Evolutionary conservation across 2,329 filamentous ascomycete genomes (phyloP).

Genomic region (Penicillium hordei): DNA sequence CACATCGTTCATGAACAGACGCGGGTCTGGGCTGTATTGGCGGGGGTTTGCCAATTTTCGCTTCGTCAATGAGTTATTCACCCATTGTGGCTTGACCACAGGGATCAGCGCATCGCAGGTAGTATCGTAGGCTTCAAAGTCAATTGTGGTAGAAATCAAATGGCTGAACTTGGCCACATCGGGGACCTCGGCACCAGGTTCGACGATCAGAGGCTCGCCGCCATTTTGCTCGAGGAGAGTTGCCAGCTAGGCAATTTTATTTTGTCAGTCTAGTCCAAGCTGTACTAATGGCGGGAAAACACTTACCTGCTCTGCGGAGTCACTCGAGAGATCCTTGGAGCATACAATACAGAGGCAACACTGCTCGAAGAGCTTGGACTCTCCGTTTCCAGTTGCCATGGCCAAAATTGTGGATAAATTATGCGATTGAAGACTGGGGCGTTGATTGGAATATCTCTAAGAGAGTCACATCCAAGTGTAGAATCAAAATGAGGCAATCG

Average conservation of each 20-base stretch:
- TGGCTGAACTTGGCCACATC: constrained; percentile 57
- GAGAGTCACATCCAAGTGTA: background rate
- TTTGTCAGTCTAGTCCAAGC: constrained; percentile 7
- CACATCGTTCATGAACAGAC: constrained; percentile 84
- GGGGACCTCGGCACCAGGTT: constrained; percentile 38
- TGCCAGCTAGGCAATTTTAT: constrained; percentile 42
- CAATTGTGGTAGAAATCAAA: constrained; percentile 73
- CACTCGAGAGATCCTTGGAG: constrained; percentile 41
- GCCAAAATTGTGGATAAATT: background rate
- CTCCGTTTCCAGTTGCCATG: constrained; percentile 32
- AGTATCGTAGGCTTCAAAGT: constrained; percentile 83
- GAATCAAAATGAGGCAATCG: background rate
- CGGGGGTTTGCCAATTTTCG: constrained; percentile 73
- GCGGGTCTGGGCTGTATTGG: constrained; percentile 85
- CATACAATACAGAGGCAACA: constrained; percentile 49
- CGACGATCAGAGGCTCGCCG: constrained; percentile 48
- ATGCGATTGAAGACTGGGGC: background rate
- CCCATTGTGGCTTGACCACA: constrained; percentile 80
- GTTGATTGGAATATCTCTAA: background rate
- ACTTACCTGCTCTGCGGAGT: constrained; percentile 44
- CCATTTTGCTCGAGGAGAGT: constrained; percentile 50
- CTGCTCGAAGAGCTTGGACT: constrained; percentile 45
- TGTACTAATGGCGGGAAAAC: background rate
- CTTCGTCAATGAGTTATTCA: constrained; percentile 67
- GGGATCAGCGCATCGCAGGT: constrained; percentile 76